These are phyloP conservation scores for Xylaria telfairii DNA, from an alignment of 495 filamentous ascomycete species.

Conservation along the genomic window DNA sequence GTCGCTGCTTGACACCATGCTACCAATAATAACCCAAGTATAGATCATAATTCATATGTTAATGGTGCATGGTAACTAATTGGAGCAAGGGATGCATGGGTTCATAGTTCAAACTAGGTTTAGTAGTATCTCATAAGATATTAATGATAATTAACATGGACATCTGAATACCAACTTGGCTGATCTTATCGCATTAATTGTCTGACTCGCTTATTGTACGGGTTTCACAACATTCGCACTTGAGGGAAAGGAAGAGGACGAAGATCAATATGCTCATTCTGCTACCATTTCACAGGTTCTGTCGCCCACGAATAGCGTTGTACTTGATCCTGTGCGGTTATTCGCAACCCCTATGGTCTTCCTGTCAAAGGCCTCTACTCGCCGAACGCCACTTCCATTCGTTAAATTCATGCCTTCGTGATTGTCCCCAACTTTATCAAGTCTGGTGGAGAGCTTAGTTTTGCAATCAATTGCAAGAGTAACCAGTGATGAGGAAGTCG, in stretches of 20 bases:
- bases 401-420: neutral
- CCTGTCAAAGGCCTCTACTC: neutral
- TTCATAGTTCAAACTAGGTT: neutral
- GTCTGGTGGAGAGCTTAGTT: neutral
- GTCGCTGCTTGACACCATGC: no score
- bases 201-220: no score
- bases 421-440: neutral
- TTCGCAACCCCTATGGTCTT: neutral
- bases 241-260: no score
- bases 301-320: neutral
- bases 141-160: neutral
- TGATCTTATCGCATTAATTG: neutral
- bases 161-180: neutral
- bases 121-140: neutral
- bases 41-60: neutral
- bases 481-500: slow-evolving; percentile 8
- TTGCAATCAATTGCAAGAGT: neutral
- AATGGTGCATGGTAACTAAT: neutral
- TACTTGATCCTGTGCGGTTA: neutral
- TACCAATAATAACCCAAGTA: neutral
- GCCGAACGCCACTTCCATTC: neutral
- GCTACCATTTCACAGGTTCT: no score
- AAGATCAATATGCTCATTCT: no score
- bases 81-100: neutral
- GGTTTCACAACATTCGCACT: no score